Evolutionary conservation across 78 protist species (phyloP).

Genomic region (Trichosphaerium sp.): DNA sequence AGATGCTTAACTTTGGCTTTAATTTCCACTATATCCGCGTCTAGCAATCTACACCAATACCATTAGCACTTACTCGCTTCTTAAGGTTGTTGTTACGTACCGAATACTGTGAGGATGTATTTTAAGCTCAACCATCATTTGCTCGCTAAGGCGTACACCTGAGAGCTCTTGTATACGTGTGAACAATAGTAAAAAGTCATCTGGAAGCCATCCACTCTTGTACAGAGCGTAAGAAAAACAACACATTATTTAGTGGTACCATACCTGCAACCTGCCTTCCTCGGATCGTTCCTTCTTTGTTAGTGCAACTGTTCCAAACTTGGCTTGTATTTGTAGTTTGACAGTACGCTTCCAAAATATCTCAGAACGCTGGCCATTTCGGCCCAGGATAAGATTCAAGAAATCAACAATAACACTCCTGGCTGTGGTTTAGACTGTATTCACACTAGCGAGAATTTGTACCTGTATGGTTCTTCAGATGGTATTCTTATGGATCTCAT

Average conservation of each 20-base stretch:
- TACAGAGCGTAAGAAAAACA: too few species aligned
- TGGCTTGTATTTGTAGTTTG: not conserved
- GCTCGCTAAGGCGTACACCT: slow-evolving; percentile 17
- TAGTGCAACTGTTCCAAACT: slow-evolving; percentile 17
- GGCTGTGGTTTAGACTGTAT: too few species aligned
- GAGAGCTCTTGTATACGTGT: slow-evolving; percentile 1
- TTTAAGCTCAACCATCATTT: slow-evolving; percentile 16
- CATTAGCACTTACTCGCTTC: slow-evolving; percentile 19
- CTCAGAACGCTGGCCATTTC: not conserved
- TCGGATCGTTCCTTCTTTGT: slow-evolving; percentile 6
- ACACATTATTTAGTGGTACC: too few species aligned
- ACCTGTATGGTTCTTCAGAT: slow-evolving; percentile 44
- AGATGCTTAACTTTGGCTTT: slow-evolving; percentile 40
- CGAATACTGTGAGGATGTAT: slow-evolving; percentile 38
- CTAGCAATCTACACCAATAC: slow-evolving; percentile 30
- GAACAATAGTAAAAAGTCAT: too few species aligned
- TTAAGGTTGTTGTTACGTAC: slow-evolving; percentile 12
- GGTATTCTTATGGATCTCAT: slow-evolving; percentile 43
- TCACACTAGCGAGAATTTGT: too few species aligned
- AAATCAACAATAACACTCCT: slow-evolving; percentile 26
- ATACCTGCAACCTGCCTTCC: too few species aligned
- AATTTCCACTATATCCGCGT: slow-evolving; percentile 35
- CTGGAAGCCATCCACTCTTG: too few species aligned
- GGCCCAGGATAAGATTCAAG: slow-evolving; percentile 13
- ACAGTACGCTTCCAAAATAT: slow-evolving; percentile 12